Base-by-base conservation (phyloP, 352 stramenopile genomes). In the Globisporangium carolinianum region DNA sequence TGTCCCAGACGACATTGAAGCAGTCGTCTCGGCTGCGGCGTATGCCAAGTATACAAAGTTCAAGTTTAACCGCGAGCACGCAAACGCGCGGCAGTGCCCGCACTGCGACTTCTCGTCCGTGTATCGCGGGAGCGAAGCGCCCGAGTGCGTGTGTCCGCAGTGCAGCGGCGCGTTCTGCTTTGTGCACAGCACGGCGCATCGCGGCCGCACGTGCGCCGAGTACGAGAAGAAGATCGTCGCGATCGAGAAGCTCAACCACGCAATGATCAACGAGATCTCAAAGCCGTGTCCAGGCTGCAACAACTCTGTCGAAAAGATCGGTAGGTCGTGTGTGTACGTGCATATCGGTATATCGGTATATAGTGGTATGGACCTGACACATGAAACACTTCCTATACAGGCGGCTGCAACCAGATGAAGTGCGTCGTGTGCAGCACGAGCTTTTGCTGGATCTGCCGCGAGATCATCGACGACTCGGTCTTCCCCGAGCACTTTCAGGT, bases 391-490 rank as follows among this genome's bases (percentile, higher is more conserved):
- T 32, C 24, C 24, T 14, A 12, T 45, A 8, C 55, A 75, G 84
- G 82, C n/a, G 88, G 88, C 0, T 97, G 90, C 63, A 97, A 97
- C 60, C 87, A 97, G 62, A 95, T 97, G 69, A 93, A 89, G 59
- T 96, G 88, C 54, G 70, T 80, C 12, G 79, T 82, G 35, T 97
- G 88, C 65, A 71, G 62, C 17, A 87, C 73, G 36, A 82, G 83
- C 58, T 97, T 96, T 64, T 97, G 90, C 66, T 97, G 88, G 87
- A 81, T 95, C 35, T 97, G 90, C 36, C 67, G 79, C 18, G 62
- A 76, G 55, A 55, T 91, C 39, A 83, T 97, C 43, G 89, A 96
- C 52, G 83, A 87, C 53, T 75, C 73, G 24, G 76, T 89, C 15
- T 96, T 96, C 47, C 88, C 89, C 0, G 72, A 85, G 35, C 90